Conservation (phyloP, 1,284 basidiomycete genomes). For the Vanrija humicola region DNA sequence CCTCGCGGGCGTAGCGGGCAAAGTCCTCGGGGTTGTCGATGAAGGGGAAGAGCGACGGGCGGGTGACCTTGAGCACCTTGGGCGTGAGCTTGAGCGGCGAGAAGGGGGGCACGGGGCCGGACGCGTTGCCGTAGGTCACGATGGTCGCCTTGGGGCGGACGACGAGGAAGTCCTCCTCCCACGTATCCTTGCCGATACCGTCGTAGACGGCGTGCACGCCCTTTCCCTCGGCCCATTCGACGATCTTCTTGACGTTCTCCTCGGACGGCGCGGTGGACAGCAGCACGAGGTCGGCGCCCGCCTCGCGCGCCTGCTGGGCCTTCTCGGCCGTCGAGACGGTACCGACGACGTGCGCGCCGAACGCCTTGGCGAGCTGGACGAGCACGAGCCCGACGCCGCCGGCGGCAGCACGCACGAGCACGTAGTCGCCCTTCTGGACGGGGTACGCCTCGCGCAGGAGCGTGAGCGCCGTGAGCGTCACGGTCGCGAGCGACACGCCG, state of each 20-base stretch:
- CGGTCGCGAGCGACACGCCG: constrained; percentile 66
- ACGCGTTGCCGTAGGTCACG: constrained; percentile 88
- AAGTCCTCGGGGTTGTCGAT: constrained; percentile 68
- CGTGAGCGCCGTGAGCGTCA: constrained; percentile 75
- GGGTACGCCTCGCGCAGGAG: constrained; percentile 79
- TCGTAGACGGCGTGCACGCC: constrained; percentile 85
- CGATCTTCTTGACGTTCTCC: constrained; percentile 51
- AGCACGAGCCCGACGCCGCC: constrained; percentile 62
- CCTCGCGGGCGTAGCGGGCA: constrained; percentile 60
- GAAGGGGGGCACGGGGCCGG: constrained; percentile 56
- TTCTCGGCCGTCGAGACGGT: constrained; percentile 87
- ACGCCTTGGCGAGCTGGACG: constrained; percentile 51
- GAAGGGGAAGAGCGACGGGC: constrained; percentile 63
- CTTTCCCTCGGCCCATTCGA: constrained; percentile 55
- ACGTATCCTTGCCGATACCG: constrained; percentile 92
- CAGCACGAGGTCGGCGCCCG: constrained; percentile 85
- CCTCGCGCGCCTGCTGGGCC: constrained; percentile 69
- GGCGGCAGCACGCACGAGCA: constrained; percentile 75
- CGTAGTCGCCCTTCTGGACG: constrained; percentile 60
- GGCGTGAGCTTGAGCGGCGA: constrained; percentile 66
- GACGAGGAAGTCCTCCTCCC: constrained; percentile 76
- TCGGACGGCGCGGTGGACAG: constrained; percentile 59
- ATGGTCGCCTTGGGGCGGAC: constrained; percentile 69
- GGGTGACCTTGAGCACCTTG: constrained; percentile 77
- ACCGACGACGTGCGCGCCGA: constrained; percentile 85